Percentiles rank a stretch among this genome's conserved stretches.
Evolutionary conservation across 208 protist genomes (phyloP).

Genomic region (Leptomonas seymouri): DNA sequence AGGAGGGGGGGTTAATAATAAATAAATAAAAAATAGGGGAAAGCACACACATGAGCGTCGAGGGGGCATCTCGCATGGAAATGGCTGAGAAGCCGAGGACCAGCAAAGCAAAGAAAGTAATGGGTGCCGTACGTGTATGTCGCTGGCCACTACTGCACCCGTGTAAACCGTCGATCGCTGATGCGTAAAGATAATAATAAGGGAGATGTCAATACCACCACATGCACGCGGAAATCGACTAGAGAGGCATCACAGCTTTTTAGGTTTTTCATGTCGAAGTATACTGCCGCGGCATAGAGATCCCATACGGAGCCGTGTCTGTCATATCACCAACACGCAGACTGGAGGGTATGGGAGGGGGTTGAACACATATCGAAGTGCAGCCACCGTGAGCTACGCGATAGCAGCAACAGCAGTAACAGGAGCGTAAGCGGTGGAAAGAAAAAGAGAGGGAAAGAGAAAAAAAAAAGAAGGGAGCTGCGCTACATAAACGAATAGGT

Average conservation of each 20-base stretch:
- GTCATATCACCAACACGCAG: not conserved
- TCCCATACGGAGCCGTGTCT: no score
- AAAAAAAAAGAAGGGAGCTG: conserved; percentile 13
- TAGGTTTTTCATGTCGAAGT: no score
- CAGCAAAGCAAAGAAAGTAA: no score
- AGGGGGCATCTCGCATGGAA: not conserved
- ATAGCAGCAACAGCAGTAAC: not conserved
- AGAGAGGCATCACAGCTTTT: no score
- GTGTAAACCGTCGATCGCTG: no score
- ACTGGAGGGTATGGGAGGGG: not conserved
- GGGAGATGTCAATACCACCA: no score
- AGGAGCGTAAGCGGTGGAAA: not conserved
- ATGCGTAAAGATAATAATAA: no score
- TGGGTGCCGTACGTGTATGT: no score
- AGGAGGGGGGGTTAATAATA: not conserved
- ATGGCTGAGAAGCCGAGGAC: not conserved
- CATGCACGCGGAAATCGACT: no score
- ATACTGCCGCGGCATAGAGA: no score
- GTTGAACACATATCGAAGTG: not conserved
- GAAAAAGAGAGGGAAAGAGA: conserved; percentile 6
- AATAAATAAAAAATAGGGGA: not conserved
- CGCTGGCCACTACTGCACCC: no score
- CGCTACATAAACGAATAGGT: not conserved
- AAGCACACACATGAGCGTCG: not conserved
- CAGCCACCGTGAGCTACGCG: not conserved